Percentiles rank a stretch among this genome's conserved stretches.
phyloP scores from a whole-genome alignment of 768 basidiomycete genomes.

The Boletus huronensis region DNA sequence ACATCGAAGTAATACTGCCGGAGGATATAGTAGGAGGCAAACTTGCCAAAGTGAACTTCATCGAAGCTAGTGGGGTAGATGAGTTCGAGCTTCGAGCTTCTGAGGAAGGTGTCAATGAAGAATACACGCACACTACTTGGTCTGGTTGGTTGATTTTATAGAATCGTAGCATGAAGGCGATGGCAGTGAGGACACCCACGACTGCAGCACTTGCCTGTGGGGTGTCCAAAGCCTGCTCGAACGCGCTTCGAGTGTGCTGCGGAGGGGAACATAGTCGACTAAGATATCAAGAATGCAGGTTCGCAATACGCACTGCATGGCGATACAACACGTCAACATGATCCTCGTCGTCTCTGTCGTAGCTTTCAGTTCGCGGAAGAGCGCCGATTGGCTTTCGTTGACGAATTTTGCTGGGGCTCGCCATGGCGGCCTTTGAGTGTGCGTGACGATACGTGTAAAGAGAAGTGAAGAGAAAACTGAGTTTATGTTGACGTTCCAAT shows the following conservation, averaged over 20 bases:
- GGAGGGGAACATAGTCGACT: conserved; percentile 18
- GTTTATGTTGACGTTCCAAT: conserved; percentile 5
- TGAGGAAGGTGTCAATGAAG: background rate
- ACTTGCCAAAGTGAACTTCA: conserved; percentile 98
- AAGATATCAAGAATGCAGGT: conserved; percentile 6
- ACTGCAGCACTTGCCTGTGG: conserved; percentile 57
- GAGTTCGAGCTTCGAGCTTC: conserved; percentile 4
- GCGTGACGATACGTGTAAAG: conserved; percentile 2
- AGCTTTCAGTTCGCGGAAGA: conserved; percentile 21
- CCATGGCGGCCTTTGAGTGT: conserved; percentile 22
- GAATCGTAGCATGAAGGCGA: conserved; percentile 83
- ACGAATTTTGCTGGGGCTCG: conserved; percentile 32
- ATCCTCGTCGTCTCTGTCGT: conserved; percentile 47
- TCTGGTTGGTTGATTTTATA: conserved; percentile 94
- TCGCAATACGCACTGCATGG: conserved; percentile 40
- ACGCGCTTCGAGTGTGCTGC: conserved; percentile 55
- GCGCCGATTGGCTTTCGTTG: conserved; percentile 22
- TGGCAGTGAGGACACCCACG: conserved; percentile 61
- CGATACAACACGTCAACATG: conserved; percentile 48
- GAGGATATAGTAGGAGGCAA: conserved; percentile 89
- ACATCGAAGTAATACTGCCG: conserved; percentile 99
- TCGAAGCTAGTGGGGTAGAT: conserved; percentile 63
- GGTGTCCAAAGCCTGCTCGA: conserved; percentile 63
- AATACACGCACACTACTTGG: conserved; percentile 78
- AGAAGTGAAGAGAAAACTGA: background rate